phyloP scores from a whole-genome alignment of 257 asterid species.

The Penstemon davidsonii region DNA sequence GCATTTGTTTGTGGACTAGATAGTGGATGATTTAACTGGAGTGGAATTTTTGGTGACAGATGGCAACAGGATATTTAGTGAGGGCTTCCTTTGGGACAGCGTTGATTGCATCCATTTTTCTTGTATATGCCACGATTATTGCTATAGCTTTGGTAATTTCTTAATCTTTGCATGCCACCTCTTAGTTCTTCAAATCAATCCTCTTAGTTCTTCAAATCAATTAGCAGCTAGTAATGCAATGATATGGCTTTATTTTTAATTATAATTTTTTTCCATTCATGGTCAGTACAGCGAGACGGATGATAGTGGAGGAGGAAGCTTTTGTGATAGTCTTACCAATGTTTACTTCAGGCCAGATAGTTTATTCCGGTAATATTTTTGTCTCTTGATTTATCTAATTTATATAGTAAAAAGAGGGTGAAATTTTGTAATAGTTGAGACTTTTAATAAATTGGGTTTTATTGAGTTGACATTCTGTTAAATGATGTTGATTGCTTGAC shows the following conservation, averaged over 20 bases:
- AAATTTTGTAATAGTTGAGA: too few species aligned
- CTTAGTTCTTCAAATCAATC: too few species aligned
- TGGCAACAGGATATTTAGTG: conserved; percentile 79
- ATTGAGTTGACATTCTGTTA: too few species aligned
- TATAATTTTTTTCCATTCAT: conserved; percentile 6
- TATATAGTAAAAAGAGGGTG: too few species aligned
- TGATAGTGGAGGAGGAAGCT: conserved; percentile 82
- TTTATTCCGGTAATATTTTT: conserved; percentile 71
- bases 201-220: too few species aligned
- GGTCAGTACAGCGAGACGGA: conserved; percentile 66
- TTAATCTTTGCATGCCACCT: conserved; percentile 4
- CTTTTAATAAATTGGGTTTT: too few species aligned
- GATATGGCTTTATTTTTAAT: background rate
- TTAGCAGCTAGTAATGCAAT: background rate
- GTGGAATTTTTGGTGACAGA: conserved; percentile 48
- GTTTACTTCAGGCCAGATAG: conserved; percentile 68
- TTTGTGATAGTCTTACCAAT: conserved; percentile 58
- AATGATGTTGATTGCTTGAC: too few species aligned
- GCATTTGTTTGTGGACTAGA: conserved; percentile 12
- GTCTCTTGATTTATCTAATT: background rate
- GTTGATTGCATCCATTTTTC: conserved; percentile 83
- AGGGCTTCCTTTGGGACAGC: conserved; percentile 99
- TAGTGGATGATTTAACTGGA: conserved; percentile 25
- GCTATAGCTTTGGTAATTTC: conserved; percentile 71
- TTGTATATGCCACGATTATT: conserved; percentile 83